A percentile compares a stretch with the other conserved stretches of the same genome.
Conservation (phyloP, 2,329 filamentous ascomycete genomes). For the Zymoseptoria ardabiliae region DNA sequence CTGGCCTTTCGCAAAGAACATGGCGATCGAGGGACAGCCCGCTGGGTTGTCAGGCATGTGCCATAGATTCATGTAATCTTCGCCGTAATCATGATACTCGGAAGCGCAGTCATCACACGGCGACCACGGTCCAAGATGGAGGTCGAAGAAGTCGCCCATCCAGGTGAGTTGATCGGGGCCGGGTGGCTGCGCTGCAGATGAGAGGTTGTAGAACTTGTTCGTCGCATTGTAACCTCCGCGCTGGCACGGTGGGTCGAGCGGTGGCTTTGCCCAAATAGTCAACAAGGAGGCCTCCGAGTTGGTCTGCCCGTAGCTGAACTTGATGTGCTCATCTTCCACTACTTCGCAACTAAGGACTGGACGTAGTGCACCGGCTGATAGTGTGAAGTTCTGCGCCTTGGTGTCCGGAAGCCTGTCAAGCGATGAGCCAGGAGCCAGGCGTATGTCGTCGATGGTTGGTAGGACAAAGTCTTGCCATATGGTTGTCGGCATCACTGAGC, state of each 20-base stretch:
- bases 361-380: background rate
- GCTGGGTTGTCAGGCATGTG: background rate
- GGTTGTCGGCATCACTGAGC: background rate
- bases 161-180: background rate
- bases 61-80: background rate
- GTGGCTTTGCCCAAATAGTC: background rate
- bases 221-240: background rate
- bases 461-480: slow-evolving; percentile 1
- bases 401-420: background rate
- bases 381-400: background rate
- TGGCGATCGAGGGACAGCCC: slow-evolving; percentile 1
- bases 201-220: background rate
- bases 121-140: slow-evolving; percentile 1
- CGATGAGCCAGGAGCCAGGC: background rate
- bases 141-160: slow-evolving; percentile 1
- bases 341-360: background rate
- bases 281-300: background rate
- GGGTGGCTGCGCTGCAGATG: background rate
- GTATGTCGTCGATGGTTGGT: background rate
- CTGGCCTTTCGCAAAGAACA: background rate
- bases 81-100: background rate
- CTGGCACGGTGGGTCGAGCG: background rate
- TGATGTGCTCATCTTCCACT: background rate
- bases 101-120: background rate
- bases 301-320: background rate